Conservation (phyloP, 1,284 basidiomycete genomes). For the Coriolopsis trogii region DNA sequence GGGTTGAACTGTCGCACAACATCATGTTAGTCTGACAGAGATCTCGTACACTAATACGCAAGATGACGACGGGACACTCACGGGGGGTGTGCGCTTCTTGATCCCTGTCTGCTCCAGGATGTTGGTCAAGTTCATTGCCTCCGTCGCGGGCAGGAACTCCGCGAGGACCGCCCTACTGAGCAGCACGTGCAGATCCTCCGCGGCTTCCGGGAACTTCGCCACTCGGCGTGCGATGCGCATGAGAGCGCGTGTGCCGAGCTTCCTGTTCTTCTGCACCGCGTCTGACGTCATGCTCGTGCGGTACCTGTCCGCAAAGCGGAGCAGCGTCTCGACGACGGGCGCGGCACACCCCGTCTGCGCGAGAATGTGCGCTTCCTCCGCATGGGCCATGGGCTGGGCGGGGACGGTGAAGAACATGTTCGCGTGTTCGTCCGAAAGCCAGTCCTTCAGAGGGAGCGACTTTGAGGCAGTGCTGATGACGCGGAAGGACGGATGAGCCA, state of each 20-base stretch:
- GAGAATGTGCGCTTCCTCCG: slow-evolving; percentile 42
- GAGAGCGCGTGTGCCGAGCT: slow-evolving; percentile 62
- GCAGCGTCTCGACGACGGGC: slow-evolving; percentile 21
- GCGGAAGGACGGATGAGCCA: slow-evolving; percentile 60
- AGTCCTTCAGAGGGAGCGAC: slow-evolving; percentile 62
- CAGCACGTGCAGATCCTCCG: slow-evolving; percentile 50
- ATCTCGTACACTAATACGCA: not conserved
- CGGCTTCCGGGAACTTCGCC: slow-evolving; percentile 45
- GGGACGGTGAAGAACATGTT: slow-evolving; percentile 71
- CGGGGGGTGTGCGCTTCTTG: slow-evolving; percentile 42
- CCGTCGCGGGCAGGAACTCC: slow-evolving; percentile 62
- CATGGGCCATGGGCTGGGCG: slow-evolving; percentile 55
- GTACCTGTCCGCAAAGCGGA: slow-evolving; percentile 58
- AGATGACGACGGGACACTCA: slow-evolving; percentile 37
- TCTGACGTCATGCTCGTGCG: slow-evolving; percentile 54
- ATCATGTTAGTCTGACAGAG: not conserved
- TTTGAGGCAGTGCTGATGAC: slow-evolving; percentile 64
- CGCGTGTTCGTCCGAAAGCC: slow-evolving; percentile 64
- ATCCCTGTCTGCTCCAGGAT: slow-evolving; percentile 56
- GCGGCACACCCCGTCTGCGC: slow-evolving; percentile 28
- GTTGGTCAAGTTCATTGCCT: slow-evolving; percentile 55
- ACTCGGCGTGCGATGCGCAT: slow-evolving; percentile 55
- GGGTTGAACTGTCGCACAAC: slow-evolving; percentile 48
- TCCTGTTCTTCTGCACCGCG: slow-evolving; percentile 59
- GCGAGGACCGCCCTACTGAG: slow-evolving; percentile 54